A percentile compares a stretch with the other conserved stretches of the same genome.
Evolutionary conservation across 2,329 filamentous ascomycete species (phyloP).

Genomic region (Xylariaceae sp.): DNA sequence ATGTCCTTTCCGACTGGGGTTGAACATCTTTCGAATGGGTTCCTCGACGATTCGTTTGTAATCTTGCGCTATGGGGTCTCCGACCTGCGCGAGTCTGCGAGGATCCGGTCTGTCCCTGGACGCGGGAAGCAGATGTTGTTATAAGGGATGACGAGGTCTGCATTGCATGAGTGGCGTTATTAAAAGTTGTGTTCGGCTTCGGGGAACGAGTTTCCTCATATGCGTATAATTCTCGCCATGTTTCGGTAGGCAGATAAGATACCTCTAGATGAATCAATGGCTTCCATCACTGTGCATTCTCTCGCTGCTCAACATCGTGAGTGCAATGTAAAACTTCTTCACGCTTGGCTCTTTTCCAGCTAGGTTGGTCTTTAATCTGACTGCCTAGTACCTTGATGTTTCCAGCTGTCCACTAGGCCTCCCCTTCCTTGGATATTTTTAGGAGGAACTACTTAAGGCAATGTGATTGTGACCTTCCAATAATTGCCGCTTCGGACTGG

Average conservation of each 20-base stretch:
- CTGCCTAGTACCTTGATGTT: no score
- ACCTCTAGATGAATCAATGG: constrained; percentile 25
- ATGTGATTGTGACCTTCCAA: no score
- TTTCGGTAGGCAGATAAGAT: constrained; percentile 36
- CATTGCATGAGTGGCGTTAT: constrained; percentile 59
- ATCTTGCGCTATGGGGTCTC: constrained; percentile 53
- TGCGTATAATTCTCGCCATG: constrained; percentile 1
- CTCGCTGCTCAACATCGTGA: no score
- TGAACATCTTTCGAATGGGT: constrained; percentile 10
- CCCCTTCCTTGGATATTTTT: no score
- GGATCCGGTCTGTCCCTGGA: constrained; percentile 45
- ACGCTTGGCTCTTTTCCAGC: no score
- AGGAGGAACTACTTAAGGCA: background rate
- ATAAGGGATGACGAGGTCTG: constrained; percentile 58
- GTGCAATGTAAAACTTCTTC: no score
- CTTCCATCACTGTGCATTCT: background rate
- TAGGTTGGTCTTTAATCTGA: no score
- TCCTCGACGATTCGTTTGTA: constrained; percentile 16
- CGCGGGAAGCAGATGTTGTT: constrained; percentile 49
- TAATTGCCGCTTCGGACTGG: background rate
- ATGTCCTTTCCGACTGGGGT: constrained; percentile 21
- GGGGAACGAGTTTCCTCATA: constrained; percentile 13
- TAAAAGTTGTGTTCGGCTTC: constrained; percentile 42
- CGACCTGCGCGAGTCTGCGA: constrained; percentile 54
- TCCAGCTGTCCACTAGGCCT: no score